A percentile compares a stretch with the other conserved stretches of the same genome.
These are phyloP conservation scores for Isoetes taiwanensis DNA, from an alignment of 75 land plant genomes.

Conservation along the genomic window DNA sequence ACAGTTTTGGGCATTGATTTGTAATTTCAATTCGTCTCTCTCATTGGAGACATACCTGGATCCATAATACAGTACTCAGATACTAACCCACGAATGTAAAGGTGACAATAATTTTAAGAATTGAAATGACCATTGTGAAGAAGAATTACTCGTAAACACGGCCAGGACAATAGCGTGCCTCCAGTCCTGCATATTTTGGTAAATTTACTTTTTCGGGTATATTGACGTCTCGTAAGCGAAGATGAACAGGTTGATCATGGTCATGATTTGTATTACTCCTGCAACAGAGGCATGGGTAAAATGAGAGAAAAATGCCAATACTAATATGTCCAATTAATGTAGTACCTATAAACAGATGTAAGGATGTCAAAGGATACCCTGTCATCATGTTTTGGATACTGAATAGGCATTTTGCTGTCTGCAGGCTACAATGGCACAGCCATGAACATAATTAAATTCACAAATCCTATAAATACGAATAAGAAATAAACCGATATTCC, in stretches of 20 bases:
- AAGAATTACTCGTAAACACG: slow-evolving; percentile 88
- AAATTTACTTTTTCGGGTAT: slow-evolving; percentile 59
- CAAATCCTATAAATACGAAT: neutral
- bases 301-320: neutral
- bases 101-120: neutral
- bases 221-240: slow-evolving; percentile 46
- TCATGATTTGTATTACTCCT: slow-evolving; percentile 99
- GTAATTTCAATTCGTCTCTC: slow-evolving; percentile 40
- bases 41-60: slow-evolving; percentile 79
- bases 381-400: slow-evolving; percentile 88
- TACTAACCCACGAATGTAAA: neutral
- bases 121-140: neutral
- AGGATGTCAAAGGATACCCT: slow-evolving; percentile 74
- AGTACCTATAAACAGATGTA: slow-evolving; percentile 82
- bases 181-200: slow-evolving; percentile 63
- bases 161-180: slow-evolving; percentile 71
- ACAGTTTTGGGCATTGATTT: slow-evolving; percentile 97
- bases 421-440: slow-evolving; percentile 34
- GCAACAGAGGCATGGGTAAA: slow-evolving; percentile 5
- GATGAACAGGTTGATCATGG: slow-evolving; percentile 91
- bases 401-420: slow-evolving; percentile 42
- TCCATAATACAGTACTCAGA: neutral
- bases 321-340: neutral
- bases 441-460: neutral
- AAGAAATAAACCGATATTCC: too few species aligned